These are phyloP conservation scores for Geum urbanum DNA, from an alignment of 306 rosid genomes.

Conservation along the genomic window DNA sequence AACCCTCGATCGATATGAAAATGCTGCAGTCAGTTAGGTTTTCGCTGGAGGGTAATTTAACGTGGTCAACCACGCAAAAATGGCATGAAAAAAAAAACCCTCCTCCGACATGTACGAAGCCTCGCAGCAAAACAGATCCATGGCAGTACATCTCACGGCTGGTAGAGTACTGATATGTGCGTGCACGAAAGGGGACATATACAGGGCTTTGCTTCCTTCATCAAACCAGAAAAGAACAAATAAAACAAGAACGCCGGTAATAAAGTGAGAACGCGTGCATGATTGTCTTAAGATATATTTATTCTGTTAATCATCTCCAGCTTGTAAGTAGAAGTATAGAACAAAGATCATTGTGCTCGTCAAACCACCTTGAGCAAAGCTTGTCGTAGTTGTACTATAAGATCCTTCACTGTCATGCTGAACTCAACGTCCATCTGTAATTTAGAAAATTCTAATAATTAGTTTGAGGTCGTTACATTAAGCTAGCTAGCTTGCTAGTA, in stretches of 20 bases:
- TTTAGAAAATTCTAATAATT: neutral
- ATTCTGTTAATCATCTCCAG: conserved; percentile 3
- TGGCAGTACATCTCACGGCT: neutral
- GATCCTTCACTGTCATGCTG: conserved; percentile 48
- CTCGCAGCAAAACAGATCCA: conserved; percentile 22
- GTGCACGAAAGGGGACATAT: conserved; percentile 8
- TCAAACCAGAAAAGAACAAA: neutral
- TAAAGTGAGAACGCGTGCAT: neutral
- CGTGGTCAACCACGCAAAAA: conserved; percentile 55
- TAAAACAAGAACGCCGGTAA: neutral
- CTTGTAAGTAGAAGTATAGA: neutral
- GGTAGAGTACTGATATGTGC: neutral
- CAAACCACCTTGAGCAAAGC: conserved; percentile 33
- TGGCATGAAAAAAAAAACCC: conserved; percentile 11
- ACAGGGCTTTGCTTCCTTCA: conserved; percentile 23
- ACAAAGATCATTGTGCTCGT: neutral
- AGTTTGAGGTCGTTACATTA: neutral
- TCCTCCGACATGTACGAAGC: conserved; percentile 12
- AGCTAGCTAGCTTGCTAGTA: no score
- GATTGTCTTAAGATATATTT: neutral
- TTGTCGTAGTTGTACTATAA: conserved; percentile 41
- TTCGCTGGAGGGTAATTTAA: conserved; percentile 34
- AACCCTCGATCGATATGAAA: conserved; percentile 1
- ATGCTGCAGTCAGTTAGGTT: conserved; percentile 6
- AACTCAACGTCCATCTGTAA: conserved; percentile 63